A percentile compares a stretch with the other conserved stretches of the same genome.
Evolutionary conservation across 352 stramenopile species (phyloP).

Genomic region (Phytophthora podocarpi): DNA sequence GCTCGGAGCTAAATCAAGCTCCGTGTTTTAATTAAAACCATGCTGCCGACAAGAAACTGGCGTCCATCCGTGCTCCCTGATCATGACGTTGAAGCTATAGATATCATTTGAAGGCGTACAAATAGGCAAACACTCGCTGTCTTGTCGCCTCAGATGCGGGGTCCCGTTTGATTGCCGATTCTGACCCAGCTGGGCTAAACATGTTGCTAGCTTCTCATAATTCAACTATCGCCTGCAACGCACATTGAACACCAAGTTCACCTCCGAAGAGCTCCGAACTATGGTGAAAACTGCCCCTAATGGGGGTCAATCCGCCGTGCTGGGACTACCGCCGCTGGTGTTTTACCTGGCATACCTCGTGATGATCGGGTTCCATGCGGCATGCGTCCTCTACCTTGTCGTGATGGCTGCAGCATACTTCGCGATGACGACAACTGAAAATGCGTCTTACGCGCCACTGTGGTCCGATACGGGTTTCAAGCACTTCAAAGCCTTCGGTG

Average conservation of each 20-base stretch:
- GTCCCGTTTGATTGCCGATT: background rate
- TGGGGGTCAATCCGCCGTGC: background rate
- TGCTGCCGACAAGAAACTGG: no score
- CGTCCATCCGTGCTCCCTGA: no score
- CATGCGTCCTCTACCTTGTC: slow-evolving; percentile 14
- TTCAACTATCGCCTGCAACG: slow-evolving; percentile 8
- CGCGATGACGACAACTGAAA: slow-evolving; percentile 1
- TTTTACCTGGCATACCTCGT: slow-evolving; percentile 24
- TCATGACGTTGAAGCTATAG: slow-evolving; percentile 8
- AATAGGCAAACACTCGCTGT: background rate
- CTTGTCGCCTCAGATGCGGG: slow-evolving; percentile 20
- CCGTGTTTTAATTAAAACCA: no score
- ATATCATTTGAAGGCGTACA: background rate
- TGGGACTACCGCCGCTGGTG: slow-evolving; percentile 9
- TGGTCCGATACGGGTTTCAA: slow-evolving; percentile 18
- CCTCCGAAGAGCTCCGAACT: background rate
- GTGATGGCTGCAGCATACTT: slow-evolving; percentile 8
- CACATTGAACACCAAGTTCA: background rate
- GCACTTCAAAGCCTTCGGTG: slow-evolving; percentile 26
- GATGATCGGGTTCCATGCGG: slow-evolving; percentile 13
- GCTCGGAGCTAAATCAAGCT: no score
- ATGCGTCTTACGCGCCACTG: no score
- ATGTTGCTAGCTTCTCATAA: background rate
- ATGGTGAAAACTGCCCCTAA: slow-evolving; percentile 14
- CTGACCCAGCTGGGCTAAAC: background rate